Evolutionary conservation across 495 filamentous ascomycete species (phyloP), one percentile per base, ranked within the genome.

Genomic region (Aspergillus mulundensis): DNA sequence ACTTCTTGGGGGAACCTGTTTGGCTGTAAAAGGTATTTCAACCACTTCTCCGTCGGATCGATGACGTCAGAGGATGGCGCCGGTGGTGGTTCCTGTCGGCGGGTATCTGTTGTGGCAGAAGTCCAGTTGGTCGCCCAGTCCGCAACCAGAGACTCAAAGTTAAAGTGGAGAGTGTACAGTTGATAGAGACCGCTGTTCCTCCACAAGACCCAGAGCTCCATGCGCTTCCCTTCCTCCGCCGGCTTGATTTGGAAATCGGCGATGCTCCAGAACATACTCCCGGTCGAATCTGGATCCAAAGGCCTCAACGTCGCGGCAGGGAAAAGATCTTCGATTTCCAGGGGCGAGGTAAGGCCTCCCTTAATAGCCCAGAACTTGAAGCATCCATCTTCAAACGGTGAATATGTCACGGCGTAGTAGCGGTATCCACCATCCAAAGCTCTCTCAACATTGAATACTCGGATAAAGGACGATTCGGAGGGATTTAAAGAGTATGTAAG

Each of bases 361-460:
- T 80, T 78, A 3, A 91, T 80, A 49, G 81, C 85, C 90, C 92
- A 99, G 70, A 99, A 92, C 70, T 97, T 97, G 81, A 99, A 97
- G 60, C 91, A 85, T 21, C 90, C 89, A 65, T 91, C 77, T 55
- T 89, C 84, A 62, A 91, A 77, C 8, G 94, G 91, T 30, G 91
- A 96, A 68, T 90, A 96, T 12, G 90, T 93, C 20, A 89, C 83
- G 19, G 91, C 81, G 55, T 88, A 80, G 60, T 90, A 90, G 41
- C 79, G 74, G 54, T 89, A 85, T 24, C 74, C 80, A 20, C 77
- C 80, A 44, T 82, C 75, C 28, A 77, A 64, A 12, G 74, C 71
- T 43, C 76, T 70, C 46, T 77, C 69, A 5, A 77, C 72, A 39
- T 87, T 81, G 50, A 92, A 77, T 14, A 96, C 80, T 50, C 84